Evolutionary conservation across 1,284 basidiomycete species (phyloP).

Genomic region (Grifola frondosa): DNA sequence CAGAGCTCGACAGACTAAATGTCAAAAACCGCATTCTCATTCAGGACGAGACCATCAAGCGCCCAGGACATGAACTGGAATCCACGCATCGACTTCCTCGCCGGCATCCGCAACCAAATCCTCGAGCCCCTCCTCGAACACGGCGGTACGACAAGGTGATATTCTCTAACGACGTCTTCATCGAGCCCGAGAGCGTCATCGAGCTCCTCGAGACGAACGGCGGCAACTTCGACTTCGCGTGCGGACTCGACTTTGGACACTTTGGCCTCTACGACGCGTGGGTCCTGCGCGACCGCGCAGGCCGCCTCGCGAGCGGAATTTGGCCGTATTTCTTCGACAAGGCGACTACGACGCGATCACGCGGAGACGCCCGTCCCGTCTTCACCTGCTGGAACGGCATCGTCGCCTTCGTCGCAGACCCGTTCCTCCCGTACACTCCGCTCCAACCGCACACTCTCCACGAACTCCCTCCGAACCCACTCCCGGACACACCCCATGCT

Average conservation of each 20-base stretch:
- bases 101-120: conserved; percentile 45
- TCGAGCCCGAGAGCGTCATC: conserved; percentile 45
- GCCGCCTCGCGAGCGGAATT: conserved; percentile 39
- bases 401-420: conserved; percentile 46
- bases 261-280: conserved; percentile 48
- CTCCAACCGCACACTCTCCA: conserved; percentile 31
- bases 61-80: conserved; percentile 37
- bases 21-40: conserved; percentile 37
- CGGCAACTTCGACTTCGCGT: conserved; percentile 54
- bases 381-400: conserved; percentile 64
- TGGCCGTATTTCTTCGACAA: conserved; percentile 55
- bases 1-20: conserved; percentile 29
- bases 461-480: conserved; percentile 13
- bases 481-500: conserved; percentile 29
- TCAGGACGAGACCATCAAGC: conserved; percentile 29
- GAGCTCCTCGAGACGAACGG: conserved; percentile 47
- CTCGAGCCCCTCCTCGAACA: conserved; percentile 42
- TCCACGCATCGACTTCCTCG: conserved; percentile 43
- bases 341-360: conserved; percentile 34
- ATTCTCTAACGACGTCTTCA: conserved; percentile 52
- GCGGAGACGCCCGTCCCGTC: conserved; percentile 44
- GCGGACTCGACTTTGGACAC: conserved; percentile 50
- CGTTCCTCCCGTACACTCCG: conserved; percentile 38
- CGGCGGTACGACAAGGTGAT: conserved; percentile 44
- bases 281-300: conserved; percentile 44